phyloP scores from a whole-genome alignment of 768 basidiomycete genomes.

The Floccularia luteovirens region DNA sequence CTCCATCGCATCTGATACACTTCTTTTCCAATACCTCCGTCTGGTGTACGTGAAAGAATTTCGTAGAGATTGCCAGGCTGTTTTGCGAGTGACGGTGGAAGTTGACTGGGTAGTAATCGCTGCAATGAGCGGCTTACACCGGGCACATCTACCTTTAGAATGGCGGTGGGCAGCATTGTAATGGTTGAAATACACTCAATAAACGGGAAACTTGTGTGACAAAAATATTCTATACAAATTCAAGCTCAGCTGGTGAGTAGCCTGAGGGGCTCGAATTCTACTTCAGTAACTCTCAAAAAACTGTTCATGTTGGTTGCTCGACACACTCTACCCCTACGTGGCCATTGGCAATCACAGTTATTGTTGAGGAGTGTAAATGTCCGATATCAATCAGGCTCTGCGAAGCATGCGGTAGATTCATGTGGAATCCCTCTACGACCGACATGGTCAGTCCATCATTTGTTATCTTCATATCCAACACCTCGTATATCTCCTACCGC shows the following conservation, averaged over 20 bases:
- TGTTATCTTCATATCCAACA: slow-evolving; percentile 71
- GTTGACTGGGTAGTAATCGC: slow-evolving; percentile 46
- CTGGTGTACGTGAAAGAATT: slow-evolving; percentile 61
- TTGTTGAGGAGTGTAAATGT: no score
- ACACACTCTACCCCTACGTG: slow-evolving; percentile 8
- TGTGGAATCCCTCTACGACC: slow-evolving; percentile 59
- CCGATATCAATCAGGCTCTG: no score
- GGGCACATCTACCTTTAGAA: no score
- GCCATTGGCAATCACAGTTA: no score
- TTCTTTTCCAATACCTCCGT: slow-evolving; percentile 57
- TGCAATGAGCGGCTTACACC: no score
- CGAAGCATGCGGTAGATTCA: slow-evolving; percentile 33
- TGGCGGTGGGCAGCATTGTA: no score
- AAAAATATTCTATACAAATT: no score
- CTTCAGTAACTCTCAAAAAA: slow-evolving; percentile 1
- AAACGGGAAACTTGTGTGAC: no score
- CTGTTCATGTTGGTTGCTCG: slow-evolving; percentile 14
- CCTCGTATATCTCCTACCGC: slow-evolving; percentile 52
- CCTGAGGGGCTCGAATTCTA: no score
- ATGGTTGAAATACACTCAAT: no score
- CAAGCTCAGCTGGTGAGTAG: slow-evolving; percentile 16
- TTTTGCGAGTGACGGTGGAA: slow-evolving; percentile 53
- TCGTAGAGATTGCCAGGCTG: slow-evolving; percentile 63
- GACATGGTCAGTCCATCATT: slow-evolving; percentile 75
- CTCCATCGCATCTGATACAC: slow-evolving; percentile 75